Evolutionary conservation across 768 basidiomycete species (phyloP).

Genomic region (Vishniacozyma victoriae): DNA sequence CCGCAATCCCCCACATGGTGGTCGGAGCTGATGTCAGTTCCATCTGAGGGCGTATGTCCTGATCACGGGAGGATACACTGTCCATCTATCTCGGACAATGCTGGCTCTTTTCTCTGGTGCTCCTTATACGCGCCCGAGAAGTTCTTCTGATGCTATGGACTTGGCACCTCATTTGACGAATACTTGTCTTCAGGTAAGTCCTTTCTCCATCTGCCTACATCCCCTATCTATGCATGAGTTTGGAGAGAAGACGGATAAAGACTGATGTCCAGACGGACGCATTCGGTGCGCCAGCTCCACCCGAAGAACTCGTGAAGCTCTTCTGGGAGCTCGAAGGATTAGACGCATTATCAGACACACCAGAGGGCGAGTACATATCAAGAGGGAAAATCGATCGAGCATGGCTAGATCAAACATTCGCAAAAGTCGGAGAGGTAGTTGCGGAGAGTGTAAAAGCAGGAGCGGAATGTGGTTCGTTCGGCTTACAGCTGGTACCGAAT

Average conservation of each 20-base stretch:
- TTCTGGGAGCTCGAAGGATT: constrained; percentile 69
- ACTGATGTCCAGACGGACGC: constrained; percentile 43
- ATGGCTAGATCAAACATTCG: constrained; percentile 56
- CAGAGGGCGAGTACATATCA: constrained; percentile 6
- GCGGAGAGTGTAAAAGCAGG: constrained; percentile 82
- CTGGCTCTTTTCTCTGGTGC: constrained; percentile 80
- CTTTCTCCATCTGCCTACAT: neutral
- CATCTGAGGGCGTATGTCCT: constrained; percentile 78
- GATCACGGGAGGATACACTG: constrained; percentile 60
- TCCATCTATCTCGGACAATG: constrained; percentile 75
- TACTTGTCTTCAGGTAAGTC: constrained; percentile 65
- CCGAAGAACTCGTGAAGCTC: constrained; percentile 57
- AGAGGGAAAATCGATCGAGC: constrained; percentile 37
- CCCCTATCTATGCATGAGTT: too few species aligned
- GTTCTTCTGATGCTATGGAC: constrained; percentile 46
- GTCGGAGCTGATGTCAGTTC: constrained; percentile 56
- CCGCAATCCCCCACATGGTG: too few species aligned
- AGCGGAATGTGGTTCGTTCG: constrained; percentile 59
- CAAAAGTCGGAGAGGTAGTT: constrained; percentile 61
- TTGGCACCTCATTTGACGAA: constrained; percentile 82
- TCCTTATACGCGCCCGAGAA: constrained; percentile 57
- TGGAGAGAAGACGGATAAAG: neutral
- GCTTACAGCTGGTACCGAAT: constrained; percentile 68
- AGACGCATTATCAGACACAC: constrained; percentile 18
- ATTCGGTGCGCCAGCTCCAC: constrained; percentile 56